Evolutionary conservation across 768 basidiomycete species (phyloP).

Genomic region (Chalciporus pseudorubinellus): DNA sequence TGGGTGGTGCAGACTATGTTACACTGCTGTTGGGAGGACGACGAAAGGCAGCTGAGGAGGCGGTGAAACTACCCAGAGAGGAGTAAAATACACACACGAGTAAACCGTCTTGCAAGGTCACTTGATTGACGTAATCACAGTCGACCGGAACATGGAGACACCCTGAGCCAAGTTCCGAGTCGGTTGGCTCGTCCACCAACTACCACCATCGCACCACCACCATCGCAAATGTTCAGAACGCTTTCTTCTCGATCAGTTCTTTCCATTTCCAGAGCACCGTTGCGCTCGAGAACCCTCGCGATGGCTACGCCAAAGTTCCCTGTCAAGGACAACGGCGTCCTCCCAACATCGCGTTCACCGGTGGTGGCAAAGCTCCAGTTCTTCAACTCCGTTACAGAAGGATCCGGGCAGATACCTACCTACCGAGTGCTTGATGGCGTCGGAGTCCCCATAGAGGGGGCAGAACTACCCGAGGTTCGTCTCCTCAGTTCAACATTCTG

Average conservation of each 20-base stretch:
- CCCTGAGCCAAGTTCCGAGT: constrained; percentile 21
- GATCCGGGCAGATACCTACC: constrained; percentile 70
- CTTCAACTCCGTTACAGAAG: constrained; percentile 72
- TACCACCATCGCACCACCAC: background rate
- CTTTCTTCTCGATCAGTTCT: background rate
- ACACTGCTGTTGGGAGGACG: constrained; percentile 69
- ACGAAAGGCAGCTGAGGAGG: constrained; percentile 64
- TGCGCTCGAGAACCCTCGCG: constrained; percentile 14
- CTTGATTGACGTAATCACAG: constrained; percentile 12
- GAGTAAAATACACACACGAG: constrained; percentile 3
- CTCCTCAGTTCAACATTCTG: background rate
- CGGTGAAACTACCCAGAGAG: constrained; percentile 49
- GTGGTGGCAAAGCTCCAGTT: constrained; percentile 70
- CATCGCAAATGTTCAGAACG: constrained; percentile 14
- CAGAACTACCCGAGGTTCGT: constrained; percentile 70
- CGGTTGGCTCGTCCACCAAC: background rate
- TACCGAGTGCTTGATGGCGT: constrained; percentile 82
- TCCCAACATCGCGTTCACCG: constrained; percentile 52
- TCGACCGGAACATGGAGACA: background rate
- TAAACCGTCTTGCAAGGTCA: too few relatives aligned
- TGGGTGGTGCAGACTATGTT: constrained; percentile 79
- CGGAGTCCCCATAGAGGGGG: constrained; percentile 71
- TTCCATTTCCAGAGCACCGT: background rate
- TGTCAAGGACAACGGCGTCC: constrained; percentile 28
- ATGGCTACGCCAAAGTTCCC: constrained; percentile 15